Percentiles rank a stretch among this genome's conserved stretches.
phyloP scores from a whole-genome alignment of 108 stramenopile genomes.

The Nitzschia putrida region DNA sequence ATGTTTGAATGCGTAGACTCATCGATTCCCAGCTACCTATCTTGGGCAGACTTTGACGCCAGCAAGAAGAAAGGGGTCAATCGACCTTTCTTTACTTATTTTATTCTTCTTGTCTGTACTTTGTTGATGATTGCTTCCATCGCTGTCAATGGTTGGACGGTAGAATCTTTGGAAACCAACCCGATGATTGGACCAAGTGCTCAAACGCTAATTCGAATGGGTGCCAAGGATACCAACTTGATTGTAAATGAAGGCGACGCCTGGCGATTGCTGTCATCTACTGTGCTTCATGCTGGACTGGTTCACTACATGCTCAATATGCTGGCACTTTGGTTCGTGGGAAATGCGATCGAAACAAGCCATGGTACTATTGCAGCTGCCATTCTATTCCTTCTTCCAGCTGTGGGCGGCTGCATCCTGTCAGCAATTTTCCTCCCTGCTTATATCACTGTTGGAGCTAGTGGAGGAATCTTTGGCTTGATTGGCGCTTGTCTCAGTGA shows the following conservation, averaged over 20 bases:
- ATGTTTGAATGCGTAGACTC: too few species aligned
- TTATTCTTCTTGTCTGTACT: constrained; percentile 66
- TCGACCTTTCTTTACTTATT: constrained; percentile 77
- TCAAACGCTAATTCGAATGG: constrained; percentile 81
- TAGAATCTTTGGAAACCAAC: constrained; percentile 83
- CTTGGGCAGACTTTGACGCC: constrained; percentile 81
- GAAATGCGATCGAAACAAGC: constrained; percentile 84
- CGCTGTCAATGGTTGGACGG: constrained; percentile 79
- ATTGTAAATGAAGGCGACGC: constrained; percentile 87
- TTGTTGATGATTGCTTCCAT: constrained; percentile 68
- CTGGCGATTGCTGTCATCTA: constrained; percentile 82
- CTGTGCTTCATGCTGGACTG: constrained; percentile 94
- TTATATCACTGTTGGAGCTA: constrained; percentile 90
- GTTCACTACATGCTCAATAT: constrained; percentile 92
- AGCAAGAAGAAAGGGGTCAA: constrained; percentile 62
- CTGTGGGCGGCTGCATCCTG: constrained; percentile 85
- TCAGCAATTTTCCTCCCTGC: constrained; percentile 89
- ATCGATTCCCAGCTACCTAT: constrained; percentile 43
- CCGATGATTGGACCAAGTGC: constrained; percentile 83
- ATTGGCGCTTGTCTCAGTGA: constrained; percentile 91
- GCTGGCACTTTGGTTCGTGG: constrained; percentile 88
- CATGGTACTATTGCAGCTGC: constrained; percentile 76
- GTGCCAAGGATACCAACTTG: constrained; percentile 85
- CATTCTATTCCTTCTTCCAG: constrained; percentile 72
- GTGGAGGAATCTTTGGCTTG: constrained; percentile 92